Conservation (phyloP, 1,284 basidiomycete species). For the Cerioporus squamosus region DNA sequence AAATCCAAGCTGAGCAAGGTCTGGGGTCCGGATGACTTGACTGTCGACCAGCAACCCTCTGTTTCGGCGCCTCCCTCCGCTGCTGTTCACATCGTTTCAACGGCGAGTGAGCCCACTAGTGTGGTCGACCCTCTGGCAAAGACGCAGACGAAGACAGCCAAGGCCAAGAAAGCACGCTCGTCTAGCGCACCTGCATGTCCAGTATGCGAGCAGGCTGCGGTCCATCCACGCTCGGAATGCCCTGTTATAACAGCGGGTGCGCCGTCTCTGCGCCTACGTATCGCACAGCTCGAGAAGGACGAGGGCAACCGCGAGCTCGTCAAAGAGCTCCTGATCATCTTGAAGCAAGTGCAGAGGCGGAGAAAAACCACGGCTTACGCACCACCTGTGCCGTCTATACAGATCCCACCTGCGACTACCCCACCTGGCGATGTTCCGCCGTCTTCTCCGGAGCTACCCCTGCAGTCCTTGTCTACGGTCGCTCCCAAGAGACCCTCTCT, state of each 20-base stretch:
- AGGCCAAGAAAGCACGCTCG: constrained; percentile 12
- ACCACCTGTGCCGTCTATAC: background rate
- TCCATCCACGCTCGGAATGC: constrained; percentile 26
- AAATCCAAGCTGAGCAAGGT: constrained; percentile 25
- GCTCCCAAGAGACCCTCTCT: background rate
- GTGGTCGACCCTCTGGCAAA: background rate
- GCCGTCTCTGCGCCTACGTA: constrained; percentile 22
- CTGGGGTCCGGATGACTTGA: constrained; percentile 22
- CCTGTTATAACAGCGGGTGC: constrained; percentile 26
- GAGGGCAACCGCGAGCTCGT: constrained; percentile 15
- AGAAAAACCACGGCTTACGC: constrained; percentile 1
- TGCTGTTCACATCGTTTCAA: background rate
- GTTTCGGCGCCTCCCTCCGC: background rate
- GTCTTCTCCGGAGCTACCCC: constrained; percentile 9
- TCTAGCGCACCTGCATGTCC: constrained; percentile 19
- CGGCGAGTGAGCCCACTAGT: background rate
- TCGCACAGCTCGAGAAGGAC: constrained; percentile 21
- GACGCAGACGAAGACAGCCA: background rate
- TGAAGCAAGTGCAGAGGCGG: constrained; percentile 16
- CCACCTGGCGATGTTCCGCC: background rate
- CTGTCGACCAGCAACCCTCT: background rate
- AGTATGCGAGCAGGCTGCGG: constrained; percentile 21
- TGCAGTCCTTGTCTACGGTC: background rate
- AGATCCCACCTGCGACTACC: background rate
- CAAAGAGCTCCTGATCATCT: constrained; percentile 20